Percentiles rank a stretch among this genome's conserved stretches.
Conservation (phyloP, 2,329 filamentous ascomycete genomes). For the Plenodomus lindquistii region DNA sequence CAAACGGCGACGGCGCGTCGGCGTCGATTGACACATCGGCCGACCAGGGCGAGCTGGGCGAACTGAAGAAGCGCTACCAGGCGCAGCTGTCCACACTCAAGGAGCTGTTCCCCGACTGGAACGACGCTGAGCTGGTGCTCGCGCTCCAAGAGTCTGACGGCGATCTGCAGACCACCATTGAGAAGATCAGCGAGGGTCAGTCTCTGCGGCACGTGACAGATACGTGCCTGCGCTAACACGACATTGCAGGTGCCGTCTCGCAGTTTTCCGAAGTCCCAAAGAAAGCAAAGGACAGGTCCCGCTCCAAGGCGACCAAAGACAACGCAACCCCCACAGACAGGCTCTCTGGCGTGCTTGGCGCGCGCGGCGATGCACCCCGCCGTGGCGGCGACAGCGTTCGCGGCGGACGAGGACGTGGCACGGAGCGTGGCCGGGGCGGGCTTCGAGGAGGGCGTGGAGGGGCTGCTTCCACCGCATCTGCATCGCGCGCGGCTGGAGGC, state of each 20-base stretch:
- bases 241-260: slow-evolving; percentile 68
- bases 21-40: slow-evolving; percentile 66
- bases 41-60: slow-evolving; percentile 87
- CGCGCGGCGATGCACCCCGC: slow-evolving; percentile 24
- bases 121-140: slow-evolving; percentile 90
- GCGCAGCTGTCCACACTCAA: slow-evolving; percentile 78
- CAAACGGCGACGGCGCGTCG: slow-evolving; percentile 71
- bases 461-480: slow-evolving; percentile 68
- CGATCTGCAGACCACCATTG: slow-evolving; percentile 71
- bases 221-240: slow-evolving; percentile 7
- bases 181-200: slow-evolving; percentile 78
- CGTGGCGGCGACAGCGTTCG: slow-evolving; percentile 44
- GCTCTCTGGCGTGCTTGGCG: slow-evolving; percentile 26
- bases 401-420: slow-evolving; percentile 62
- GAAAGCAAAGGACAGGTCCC: slow-evolving; percentile 72
- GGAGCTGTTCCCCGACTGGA: slow-evolving; percentile 95
- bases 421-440: slow-evolving; percentile 59
- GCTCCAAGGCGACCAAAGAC: slow-evolving; percentile 70
- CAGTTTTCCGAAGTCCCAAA: slow-evolving; percentile 80
- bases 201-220: not conserved
- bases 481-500: slow-evolving; percentile 56
- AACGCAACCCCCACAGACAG: slow-evolving; percentile 58
- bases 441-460: slow-evolving; percentile 65
- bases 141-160: slow-evolving; percentile 87
- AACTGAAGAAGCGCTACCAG: slow-evolving; percentile 89